Conservation (phyloP, 2,329 filamentous ascomycete species). For the Epicoccum sorghinum region DNA sequence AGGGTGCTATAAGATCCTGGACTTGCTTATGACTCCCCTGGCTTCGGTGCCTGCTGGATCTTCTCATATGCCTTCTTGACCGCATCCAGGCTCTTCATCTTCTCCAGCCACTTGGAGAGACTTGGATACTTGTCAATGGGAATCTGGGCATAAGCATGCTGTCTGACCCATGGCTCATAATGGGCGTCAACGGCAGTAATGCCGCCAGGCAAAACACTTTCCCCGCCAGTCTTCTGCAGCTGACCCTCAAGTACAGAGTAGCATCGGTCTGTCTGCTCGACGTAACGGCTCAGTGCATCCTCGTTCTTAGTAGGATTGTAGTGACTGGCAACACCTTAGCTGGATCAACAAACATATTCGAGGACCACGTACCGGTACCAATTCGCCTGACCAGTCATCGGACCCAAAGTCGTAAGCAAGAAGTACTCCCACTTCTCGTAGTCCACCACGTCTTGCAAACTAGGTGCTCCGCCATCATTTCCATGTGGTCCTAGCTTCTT, state of each 20-base stretch:
- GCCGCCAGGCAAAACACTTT: slow-evolving; percentile 9
- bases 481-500: slow-evolving; percentile 1
- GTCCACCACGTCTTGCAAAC: slow-evolving; percentile 5
- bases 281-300: slow-evolving; percentile 12
- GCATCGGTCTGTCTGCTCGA: slow-evolving; percentile 14
- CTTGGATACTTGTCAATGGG: slow-evolving; percentile 64
- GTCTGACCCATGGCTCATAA: slow-evolving; percentile 13
- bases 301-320: slow-evolving; percentile 13
- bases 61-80: slow-evolving; percentile 23
- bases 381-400: slow-evolving; percentile 15
- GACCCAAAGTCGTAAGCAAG: slow-evolving; percentile 10
- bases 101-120: slow-evolving; percentile 64
- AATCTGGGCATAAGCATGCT: slow-evolving; percentile 15
- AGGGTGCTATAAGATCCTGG: too few species aligned
- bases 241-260: slow-evolving; percentile 12
- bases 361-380: slow-evolving; percentile 7
- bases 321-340: slow-evolving; percentile 1
- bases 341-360: not conserved
- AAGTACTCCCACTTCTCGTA: slow-evolving; percentile 18
- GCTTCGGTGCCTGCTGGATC: slow-evolving; percentile 60
- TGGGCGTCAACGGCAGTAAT: slow-evolving; percentile 13
- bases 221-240: slow-evolving; percentile 8
- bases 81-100: slow-evolving; percentile 25
- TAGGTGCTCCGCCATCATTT: not conserved
- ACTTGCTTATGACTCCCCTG: not conserved